phyloP scores from a whole-genome alignment of 352 stramenopile genomes.

The Globisporangium megalacanthum region DNA sequence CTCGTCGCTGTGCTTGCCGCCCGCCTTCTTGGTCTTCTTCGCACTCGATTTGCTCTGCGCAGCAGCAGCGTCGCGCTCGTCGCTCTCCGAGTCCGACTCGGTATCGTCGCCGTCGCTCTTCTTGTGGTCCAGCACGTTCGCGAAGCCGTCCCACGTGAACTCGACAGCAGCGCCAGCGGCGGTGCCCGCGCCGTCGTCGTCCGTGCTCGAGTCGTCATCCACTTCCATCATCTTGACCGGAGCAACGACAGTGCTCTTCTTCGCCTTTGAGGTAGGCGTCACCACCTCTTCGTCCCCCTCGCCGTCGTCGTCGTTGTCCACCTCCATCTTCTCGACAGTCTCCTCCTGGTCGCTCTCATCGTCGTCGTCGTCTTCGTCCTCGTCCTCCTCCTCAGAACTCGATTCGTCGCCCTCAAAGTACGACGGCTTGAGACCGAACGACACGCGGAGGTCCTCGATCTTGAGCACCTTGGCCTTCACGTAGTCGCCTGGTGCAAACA shows the following conservation, averaged over 20 bases:
- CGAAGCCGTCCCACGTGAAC: slow-evolving; percentile 86
- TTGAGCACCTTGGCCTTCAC: slow-evolving; percentile 97
- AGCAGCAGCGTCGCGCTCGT: slow-evolving; percentile 32
- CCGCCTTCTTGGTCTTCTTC: slow-evolving; percentile 70
- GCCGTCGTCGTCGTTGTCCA: slow-evolving; percentile 35
- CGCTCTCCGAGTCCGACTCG: slow-evolving; percentile 23
- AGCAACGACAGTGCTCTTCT: neutral
- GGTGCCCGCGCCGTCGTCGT: slow-evolving; percentile 44
- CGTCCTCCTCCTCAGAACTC: slow-evolving; percentile 76
- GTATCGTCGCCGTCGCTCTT: slow-evolving; percentile 35
- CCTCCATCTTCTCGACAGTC: slow-evolving; percentile 28
- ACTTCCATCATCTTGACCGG: slow-evolving; percentile 33
- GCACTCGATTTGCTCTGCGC: slow-evolving; percentile 48
- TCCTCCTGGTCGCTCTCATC: slow-evolving; percentile 17
- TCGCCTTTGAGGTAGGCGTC: slow-evolving; percentile 1
- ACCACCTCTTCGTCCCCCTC: slow-evolving; percentile 49
- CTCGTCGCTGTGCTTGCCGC: slow-evolving; percentile 92
- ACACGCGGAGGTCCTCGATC: slow-evolving; percentile 89
- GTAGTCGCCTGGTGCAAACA: slow-evolving; percentile 95
- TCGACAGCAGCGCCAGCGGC: slow-evolving; percentile 34
- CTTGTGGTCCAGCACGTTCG: slow-evolving; percentile 53
- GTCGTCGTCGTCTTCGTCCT: slow-evolving; percentile 59
- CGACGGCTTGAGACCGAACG: slow-evolving; percentile 95
- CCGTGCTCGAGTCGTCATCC: slow-evolving; percentile 45
- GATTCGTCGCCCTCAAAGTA: slow-evolving; percentile 94